phyloP scores from a whole-genome alignment of 345 rosid species.

The Linum trigynum region DNA sequence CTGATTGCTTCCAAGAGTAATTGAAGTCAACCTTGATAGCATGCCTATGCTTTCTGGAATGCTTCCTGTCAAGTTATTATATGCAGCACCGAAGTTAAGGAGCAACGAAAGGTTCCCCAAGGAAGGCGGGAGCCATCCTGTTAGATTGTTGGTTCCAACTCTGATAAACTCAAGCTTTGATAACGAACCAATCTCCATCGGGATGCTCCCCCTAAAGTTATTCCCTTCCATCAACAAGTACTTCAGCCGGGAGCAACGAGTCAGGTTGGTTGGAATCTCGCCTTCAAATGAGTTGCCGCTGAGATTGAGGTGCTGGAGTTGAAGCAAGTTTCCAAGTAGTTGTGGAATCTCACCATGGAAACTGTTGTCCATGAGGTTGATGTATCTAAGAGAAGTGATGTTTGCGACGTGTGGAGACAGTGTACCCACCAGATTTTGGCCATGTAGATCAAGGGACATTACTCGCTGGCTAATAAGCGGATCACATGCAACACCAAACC shows the following conservation, averaged over 20 bases:
- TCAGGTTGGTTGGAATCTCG: conserved; percentile 17
- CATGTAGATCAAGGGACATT: conserved; percentile 6
- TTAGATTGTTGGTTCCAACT: conserved; percentile 13
- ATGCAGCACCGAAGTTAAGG: neutral
- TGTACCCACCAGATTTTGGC: conserved; percentile 14
- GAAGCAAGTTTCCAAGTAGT: conserved; percentile 14
- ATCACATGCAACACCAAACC: conserved; percentile 24
- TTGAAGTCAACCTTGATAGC: neutral
- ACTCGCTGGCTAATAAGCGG: conserved; percentile 14
- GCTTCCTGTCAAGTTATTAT: conserved; percentile 12
- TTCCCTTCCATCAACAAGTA: conserved; percentile 13
- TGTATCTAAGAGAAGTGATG: too few species aligned
- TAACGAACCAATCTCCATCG: conserved; percentile 17
- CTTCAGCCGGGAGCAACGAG: conserved; percentile 17
- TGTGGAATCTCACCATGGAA: conserved; percentile 2
- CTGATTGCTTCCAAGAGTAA: conserved; percentile 5
- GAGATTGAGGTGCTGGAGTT: conserved; percentile 11
- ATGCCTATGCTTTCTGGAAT: conserved; percentile 9
- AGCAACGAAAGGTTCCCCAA: conserved; percentile 8
- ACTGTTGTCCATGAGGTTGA: conserved; percentile 2
- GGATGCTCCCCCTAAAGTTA: conserved; percentile 23
- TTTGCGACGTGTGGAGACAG: conserved; percentile 10
- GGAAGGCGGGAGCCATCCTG: conserved; percentile 21
- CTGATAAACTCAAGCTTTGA: conserved; percentile 6
- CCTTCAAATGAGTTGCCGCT: conserved; percentile 21